Base-by-base conservation (phyloP, 176 grass and related monocot genomes). In the Dactylis glomerata region DNA sequence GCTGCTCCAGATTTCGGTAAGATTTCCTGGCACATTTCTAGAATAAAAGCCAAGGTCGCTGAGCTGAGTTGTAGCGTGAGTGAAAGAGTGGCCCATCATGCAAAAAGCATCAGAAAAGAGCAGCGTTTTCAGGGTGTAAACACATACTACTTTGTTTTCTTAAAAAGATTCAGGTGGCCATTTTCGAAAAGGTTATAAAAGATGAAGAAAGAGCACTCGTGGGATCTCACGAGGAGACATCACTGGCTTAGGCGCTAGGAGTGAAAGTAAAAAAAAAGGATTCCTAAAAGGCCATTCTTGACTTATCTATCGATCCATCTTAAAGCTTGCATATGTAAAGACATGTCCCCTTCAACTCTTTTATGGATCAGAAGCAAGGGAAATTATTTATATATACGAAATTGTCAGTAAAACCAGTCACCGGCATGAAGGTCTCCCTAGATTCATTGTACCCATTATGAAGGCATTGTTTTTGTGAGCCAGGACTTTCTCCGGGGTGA, bases 1-100 rank as follows among this genome's bases (percentile, higher is more conserved):
- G 78, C 64, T 54, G 77, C 83, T 82, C 88, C 86, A 82, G 83
- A 90, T 90, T 78, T 82, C 42, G 83, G 64, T 86, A 82, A 82
- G 78, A 77, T 90, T n/a, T 86, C 63, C 73, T 30, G 44, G 72
- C 63, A 77, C 72, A 22, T 78, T 66, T 52, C 42, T 71, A 86
- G 69, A 86, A 80, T 77, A 54, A 67, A n/a, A 51, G 16, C 22
- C 30, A 75, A 81, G 74, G 40, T 52, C 30, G 59, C 52, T 58
- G 19, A 40, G 68, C 51, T 58, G 24, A 89, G 82, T 59, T 85
- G 31, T 31, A 13, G 50, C 5, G 66, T 42, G 34, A 22, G 32
- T 55, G 45, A 69, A 36, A 17, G 40, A 69, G 40, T 24, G 77
- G 20, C 77, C 61, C 49, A 70, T 81, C 82, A 77, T 85, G 77